Evolutionary conservation across 805 yeast genomes (phyloP).

Genomic region (Starmerella apis): DNA sequence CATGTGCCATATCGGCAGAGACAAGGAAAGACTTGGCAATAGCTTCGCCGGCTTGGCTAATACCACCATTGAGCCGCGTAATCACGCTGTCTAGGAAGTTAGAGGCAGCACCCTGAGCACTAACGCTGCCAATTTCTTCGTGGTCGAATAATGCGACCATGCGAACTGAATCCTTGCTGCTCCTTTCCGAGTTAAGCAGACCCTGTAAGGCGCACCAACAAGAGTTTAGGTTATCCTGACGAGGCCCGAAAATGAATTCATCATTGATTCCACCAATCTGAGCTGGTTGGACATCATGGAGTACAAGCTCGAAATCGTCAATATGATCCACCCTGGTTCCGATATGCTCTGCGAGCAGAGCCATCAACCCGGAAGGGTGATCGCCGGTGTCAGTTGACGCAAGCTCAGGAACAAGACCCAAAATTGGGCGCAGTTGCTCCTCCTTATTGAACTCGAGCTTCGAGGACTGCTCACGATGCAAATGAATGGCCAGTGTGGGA

Average conservation of each 20-base stretch:
- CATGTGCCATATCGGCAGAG: constrained; percentile 96
- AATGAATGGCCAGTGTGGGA: constrained; percentile 90
- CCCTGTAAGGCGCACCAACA: constrained; percentile 74
- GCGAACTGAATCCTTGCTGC: constrained; percentile 35
- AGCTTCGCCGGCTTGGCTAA: constrained; percentile 31
- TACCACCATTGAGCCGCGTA: constrained; percentile 55
- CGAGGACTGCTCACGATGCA: constrained; percentile 55
- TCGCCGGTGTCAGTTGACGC: constrained; percentile 51
- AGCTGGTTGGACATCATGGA: constrained; percentile 77
- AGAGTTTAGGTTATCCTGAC: constrained; percentile 82
- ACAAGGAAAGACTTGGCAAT: constrained; percentile 63
- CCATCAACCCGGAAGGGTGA: constrained; percentile 64
- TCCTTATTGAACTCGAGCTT: constrained; percentile 87
- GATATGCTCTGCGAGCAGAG: constrained; percentile 57
- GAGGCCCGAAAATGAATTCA: constrained; percentile 84
- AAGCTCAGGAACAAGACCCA: constrained; percentile 43
- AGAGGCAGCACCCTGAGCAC: constrained; percentile 96
- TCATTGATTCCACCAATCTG: constrained; percentile 78
- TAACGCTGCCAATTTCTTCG: constrained; percentile 87
- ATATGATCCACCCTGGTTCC: constrained; percentile 45
- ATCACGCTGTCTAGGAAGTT: constrained; percentile 74
- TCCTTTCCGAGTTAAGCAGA: constrained; percentile 41
- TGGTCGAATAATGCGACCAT: constrained; percentile 83
- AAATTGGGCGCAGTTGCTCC: constrained; percentile 74
- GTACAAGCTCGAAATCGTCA: constrained; percentile 80